These are phyloP conservation scores for Dissoconium aciculare DNA, from an alignment of 2,329 filamentous ascomycete species.

Conservation along the genomic window DNA sequence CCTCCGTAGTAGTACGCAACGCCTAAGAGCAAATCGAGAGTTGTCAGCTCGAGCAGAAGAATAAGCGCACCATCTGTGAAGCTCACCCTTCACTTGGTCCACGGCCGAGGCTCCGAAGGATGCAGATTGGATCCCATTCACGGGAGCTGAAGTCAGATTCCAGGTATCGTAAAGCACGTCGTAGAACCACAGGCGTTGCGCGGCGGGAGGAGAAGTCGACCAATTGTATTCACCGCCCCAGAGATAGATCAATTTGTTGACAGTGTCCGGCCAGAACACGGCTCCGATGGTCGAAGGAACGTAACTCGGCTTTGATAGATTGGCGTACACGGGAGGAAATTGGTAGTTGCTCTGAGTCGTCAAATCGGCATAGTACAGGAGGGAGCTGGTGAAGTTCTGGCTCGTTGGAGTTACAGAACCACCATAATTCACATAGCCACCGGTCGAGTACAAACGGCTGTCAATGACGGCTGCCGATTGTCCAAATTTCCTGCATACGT, in stretches of 20 bases:
- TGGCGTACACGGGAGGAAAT: slow-evolving; percentile 41
- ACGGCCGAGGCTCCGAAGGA: slow-evolving; percentile 44
- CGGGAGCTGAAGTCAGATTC: slow-evolving; percentile 29
- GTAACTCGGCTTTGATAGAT: slow-evolving; percentile 43
- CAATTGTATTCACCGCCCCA: slow-evolving; percentile 44
- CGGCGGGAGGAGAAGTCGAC: slow-evolving; percentile 25
- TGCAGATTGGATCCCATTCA: slow-evolving; percentile 28
- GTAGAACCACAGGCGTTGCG: slow-evolving; percentile 41
- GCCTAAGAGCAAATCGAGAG: slow-evolving; percentile 26
- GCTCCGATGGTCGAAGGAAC: slow-evolving; percentile 39
- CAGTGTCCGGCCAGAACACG: slow-evolving; percentile 43
- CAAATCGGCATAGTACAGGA: slow-evolving; percentile 44
- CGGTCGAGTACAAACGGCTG: slow-evolving; percentile 46
- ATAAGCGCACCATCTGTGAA: neutral
- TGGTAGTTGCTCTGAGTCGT: slow-evolving; percentile 20
- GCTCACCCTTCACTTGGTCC: slow-evolving; percentile 31
- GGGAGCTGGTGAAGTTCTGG: slow-evolving; percentile 42
- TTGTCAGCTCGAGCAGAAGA: neutral
- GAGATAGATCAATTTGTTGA: slow-evolving; percentile 49
- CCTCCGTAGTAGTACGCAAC: slow-evolving; percentile 49
- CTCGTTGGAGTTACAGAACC: slow-evolving; percentile 35
- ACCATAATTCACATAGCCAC: slow-evolving; percentile 41
- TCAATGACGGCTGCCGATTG: slow-evolving; percentile 49
- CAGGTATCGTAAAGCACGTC: slow-evolving; percentile 43
- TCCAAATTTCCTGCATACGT: slow-evolving; percentile 36